Conservation (phyloP, 208 protist genomes). For the Naegleria gruberi region DNA sequence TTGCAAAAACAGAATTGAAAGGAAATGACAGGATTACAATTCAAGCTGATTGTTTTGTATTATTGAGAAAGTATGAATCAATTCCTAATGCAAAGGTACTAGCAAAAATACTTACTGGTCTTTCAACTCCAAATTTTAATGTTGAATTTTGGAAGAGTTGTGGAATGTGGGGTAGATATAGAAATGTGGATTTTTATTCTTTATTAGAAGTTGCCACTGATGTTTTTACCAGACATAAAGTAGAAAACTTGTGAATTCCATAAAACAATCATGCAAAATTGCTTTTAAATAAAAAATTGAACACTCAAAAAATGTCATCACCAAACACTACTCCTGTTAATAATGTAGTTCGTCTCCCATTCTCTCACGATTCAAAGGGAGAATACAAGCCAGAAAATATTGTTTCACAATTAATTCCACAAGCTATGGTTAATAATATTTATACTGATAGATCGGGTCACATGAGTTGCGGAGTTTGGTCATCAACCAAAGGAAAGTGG, state of each 20-base stretch:
- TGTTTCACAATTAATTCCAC: not conserved
- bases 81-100: not conserved
- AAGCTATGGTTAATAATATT: conserved; percentile 1
- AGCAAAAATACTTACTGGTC: conserved; percentile 4
- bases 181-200: not conserved
- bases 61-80: not conserved
- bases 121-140: not conserved
- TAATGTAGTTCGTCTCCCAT: not conserved
- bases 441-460: not conserved
- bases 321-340: not conserved
- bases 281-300: no score
- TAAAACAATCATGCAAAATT: no score
- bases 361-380: not conserved
- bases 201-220: not conserved
- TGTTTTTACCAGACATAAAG: not conserved
- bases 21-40: not conserved
- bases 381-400: not conserved
- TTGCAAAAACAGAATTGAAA: not conserved
- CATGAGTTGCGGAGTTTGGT: not conserved
- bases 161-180: not conserved
- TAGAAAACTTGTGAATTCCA: no score
- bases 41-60: not conserved
- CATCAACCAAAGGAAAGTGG: not conserved
- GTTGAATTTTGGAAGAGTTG: not conserved
- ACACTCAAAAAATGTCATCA: not conserved